Percentiles rank a stretch among this genome's conserved stretches.
Conservation (phyloP, 2,329 filamentous ascomycete species). For the Nigrospora sphaerica region DNA sequence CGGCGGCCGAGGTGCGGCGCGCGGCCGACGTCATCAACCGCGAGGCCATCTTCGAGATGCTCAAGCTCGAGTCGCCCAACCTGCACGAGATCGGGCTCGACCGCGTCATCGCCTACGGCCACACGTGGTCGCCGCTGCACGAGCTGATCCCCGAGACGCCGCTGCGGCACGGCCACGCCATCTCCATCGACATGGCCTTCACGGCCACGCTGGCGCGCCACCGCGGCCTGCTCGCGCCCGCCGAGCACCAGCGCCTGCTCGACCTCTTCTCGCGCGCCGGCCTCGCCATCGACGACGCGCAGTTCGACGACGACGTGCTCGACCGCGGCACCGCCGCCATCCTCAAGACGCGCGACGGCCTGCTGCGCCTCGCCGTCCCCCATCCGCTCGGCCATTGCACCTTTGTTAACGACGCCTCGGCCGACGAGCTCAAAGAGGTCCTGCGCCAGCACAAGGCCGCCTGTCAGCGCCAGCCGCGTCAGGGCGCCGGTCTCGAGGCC, state of each 20-base stretch:
- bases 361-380: conserved; percentile 61
- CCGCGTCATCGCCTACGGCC: conserved; percentile 66
- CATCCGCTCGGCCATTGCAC: conserved; percentile 58
- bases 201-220: conserved; percentile 60
- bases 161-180: conserved; percentile 66
- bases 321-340: conserved; percentile 62
- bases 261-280: conserved; percentile 63
- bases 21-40: conserved; percentile 60
- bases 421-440: conserved; percentile 54
- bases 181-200: conserved; percentile 71
- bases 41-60: conserved; percentile 65
- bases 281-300: conserved; percentile 62
- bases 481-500: conserved; percentile 60
- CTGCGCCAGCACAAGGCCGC: conserved; percentile 57
- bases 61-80: conserved; percentile 67
- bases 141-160: conserved; percentile 63
- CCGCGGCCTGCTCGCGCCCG: conserved; percentile 52
- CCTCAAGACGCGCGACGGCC: conserved; percentile 63
- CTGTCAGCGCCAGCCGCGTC: conserved; percentile 54
- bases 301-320: conserved; percentile 60
- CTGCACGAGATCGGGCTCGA: conserved; percentile 67
- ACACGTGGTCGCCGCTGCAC: conserved; percentile 69
- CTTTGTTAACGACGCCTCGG: conserved; percentile 61
- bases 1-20: conserved; percentile 45
- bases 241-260: conserved; percentile 56